Evolutionary conservation across 495 filamentous ascomycete genomes (phyloP).

Genomic region (Daldinia caldariorum): DNA sequence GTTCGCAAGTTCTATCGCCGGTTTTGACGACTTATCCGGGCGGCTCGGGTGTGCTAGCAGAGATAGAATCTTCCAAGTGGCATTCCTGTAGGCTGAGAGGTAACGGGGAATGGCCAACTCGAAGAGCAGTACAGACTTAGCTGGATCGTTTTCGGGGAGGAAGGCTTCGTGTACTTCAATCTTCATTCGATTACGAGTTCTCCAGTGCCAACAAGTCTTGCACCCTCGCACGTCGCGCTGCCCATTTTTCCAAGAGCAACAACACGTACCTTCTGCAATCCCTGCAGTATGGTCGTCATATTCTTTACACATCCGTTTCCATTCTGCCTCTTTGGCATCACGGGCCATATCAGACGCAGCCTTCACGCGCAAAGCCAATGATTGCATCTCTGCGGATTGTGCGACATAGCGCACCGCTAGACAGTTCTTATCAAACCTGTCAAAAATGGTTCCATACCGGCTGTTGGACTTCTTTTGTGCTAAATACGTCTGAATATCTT

Average conservation of each 20-base stretch:
- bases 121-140: constrained; percentile 52
- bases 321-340: constrained; percentile 53
- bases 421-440: constrained; percentile 47
- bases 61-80: constrained; percentile 54
- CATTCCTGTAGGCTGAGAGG: constrained; percentile 57
- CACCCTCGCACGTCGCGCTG: constrained; percentile 48
- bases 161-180: constrained; percentile 58
- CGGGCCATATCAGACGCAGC: constrained; percentile 38
- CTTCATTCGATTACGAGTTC: constrained; percentile 41
- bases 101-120: constrained; percentile 54
- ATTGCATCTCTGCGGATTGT: constrained; percentile 45
- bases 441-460: constrained; percentile 55
- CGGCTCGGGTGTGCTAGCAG: constrained; percentile 35
- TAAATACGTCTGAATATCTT: constrained; percentile 60
- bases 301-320: constrained; percentile 45
- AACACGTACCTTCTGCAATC: constrained; percentile 45
- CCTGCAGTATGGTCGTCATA: constrained; percentile 53
- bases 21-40: not conserved
- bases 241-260: constrained; percentile 37
- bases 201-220: constrained; percentile 36
- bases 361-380: constrained; percentile 50
- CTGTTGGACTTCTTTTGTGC: constrained; percentile 35
- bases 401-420: constrained; percentile 60
- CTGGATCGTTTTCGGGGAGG: constrained; percentile 50
- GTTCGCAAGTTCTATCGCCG: constrained; percentile 34